A percentile compares a stretch with the other conserved stretches of the same genome.
Evolutionary conservation across 1,139 yeast genomes (phyloP).

Genomic region (Protomyces arabidopsidicola): DNA sequence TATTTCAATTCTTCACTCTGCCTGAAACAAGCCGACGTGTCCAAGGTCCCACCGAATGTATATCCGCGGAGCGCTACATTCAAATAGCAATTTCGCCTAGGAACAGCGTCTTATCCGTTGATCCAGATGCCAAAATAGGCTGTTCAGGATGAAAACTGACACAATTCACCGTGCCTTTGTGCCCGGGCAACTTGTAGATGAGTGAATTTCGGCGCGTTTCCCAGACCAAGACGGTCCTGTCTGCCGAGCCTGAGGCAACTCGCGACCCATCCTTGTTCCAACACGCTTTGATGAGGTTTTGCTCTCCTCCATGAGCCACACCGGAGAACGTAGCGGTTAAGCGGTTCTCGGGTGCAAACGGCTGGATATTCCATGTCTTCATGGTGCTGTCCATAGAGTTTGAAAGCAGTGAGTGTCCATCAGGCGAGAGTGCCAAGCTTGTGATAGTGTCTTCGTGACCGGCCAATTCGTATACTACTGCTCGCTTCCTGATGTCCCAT

Average conservation of each 20-base stretch:
- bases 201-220: constrained; percentile 52
- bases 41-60: no score
- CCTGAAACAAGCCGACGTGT: no score
- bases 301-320: constrained; percentile 52
- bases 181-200: constrained; percentile 44
- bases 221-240: constrained; percentile 58
- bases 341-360: constrained; percentile 45
- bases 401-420: constrained; percentile 50
- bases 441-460: constrained; percentile 54
- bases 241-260: constrained; percentile 60
- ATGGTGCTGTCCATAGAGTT: constrained; percentile 57
- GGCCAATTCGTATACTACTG: constrained; percentile 41
- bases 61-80: no score
- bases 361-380: constrained; percentile 53
- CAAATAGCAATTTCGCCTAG: constrained; percentile 33
- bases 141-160: constrained; percentile 18
- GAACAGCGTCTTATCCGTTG: constrained; percentile 37
- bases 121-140: constrained; percentile 34
- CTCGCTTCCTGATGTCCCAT: constrained; percentile 40
- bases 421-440: constrained; percentile 49
- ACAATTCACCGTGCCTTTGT: constrained; percentile 15
- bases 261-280: constrained; percentile 44
- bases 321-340: constrained; percentile 53
- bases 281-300: constrained; percentile 49
- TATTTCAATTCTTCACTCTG: no score